Evolutionary conservation across 768 basidiomycete genomes (phyloP), one percentile per base, ranked within the genome.

Genomic region (Suillus clintonianus): DNA sequence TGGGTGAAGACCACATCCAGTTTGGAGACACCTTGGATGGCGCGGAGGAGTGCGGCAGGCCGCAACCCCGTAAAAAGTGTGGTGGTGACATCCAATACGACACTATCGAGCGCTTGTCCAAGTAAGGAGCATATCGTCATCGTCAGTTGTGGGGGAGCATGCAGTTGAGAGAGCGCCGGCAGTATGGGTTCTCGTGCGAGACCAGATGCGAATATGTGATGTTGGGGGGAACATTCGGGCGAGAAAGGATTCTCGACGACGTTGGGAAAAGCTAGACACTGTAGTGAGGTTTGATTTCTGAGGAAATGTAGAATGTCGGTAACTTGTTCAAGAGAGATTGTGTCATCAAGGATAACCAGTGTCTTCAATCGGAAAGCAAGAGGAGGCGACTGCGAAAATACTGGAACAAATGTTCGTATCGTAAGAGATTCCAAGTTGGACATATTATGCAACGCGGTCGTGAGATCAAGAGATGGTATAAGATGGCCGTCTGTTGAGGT

Each of bases 21-120:
- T 27, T 75, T 66, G 15, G 66, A 68, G 24, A 76, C 72, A 2
- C 76, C 76, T 5, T 63, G 64, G 1, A 75, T 57, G 10, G 71
- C 65, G 45, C 74, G 74, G 30, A 75, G 59, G 10, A 75, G 67
- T 0, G 64, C 47, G 27, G 74, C 67, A 1, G 74, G 74, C 5
- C 71, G 76, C 32, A 75, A 60, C 32, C 74, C 74, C 1, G 69
- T 71, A 34, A 71, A 75, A 5, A 75, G 72, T 0, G 76, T 75
- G 34, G 65, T 70, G 19, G 62, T 74, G 13, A 75, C 69, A 11
- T 71, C 60, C 22, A 75, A 45, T 34, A 68, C 69, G 39, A 75
- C 68, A 19, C 59, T 65, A 34, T 68, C 56, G 27, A 76, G 70
- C 0, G 68, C 62, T 22, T 61, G 65, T 24, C 61, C 59, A 27